These are phyloP conservation scores for Senna tora DNA, from an alignment of 306 rosid genomes.

Conservation along the genomic window DNA sequence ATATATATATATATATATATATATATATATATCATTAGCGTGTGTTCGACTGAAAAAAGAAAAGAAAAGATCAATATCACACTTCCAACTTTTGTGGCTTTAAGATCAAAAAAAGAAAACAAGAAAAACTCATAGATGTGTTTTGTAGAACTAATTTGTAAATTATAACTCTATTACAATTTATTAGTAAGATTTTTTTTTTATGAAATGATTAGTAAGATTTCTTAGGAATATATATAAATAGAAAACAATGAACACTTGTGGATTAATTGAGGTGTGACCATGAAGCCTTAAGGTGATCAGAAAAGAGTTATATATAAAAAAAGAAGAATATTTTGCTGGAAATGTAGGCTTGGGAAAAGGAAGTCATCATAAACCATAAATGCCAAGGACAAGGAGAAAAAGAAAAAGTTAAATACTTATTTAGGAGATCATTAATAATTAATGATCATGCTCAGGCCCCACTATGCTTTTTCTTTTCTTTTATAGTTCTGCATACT, in stretches of 20 bases:
- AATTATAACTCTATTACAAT: too few species aligned
- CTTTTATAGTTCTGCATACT: too few species aligned
- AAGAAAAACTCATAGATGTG: conserved; percentile 55
- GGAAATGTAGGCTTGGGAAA: conserved; percentile 57
- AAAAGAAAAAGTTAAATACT: conserved; percentile 45
- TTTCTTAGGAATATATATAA: too few species aligned
- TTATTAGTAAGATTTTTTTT: too few species aligned
- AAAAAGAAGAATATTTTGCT: conserved; percentile 49
- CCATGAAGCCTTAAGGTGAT: conserved; percentile 36
- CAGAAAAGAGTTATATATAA: conserved; percentile 34
- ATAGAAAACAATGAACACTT: too few species aligned
- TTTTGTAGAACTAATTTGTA: too few species aligned
- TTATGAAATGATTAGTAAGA: too few species aligned
- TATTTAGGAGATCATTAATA: conserved; percentile 33
- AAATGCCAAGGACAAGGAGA: conserved; percentile 38
- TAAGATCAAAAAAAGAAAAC: too few species aligned
- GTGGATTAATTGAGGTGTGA: conserved; percentile 38
- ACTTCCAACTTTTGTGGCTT: conserved; percentile 66
- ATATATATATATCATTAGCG: conserved; percentile 51
- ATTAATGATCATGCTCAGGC: conserved; percentile 42
- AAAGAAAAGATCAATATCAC: too few species aligned
- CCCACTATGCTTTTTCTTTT: too few species aligned
- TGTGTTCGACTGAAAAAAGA: too few species aligned
- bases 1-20: too few species aligned
- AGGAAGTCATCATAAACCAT: conserved; percentile 55